Evolutionary conservation across 2,329 filamentous ascomycete species (phyloP), one percentile per base, ranked within the genome.

Genomic region (Mollisiaceae sp.): DNA sequence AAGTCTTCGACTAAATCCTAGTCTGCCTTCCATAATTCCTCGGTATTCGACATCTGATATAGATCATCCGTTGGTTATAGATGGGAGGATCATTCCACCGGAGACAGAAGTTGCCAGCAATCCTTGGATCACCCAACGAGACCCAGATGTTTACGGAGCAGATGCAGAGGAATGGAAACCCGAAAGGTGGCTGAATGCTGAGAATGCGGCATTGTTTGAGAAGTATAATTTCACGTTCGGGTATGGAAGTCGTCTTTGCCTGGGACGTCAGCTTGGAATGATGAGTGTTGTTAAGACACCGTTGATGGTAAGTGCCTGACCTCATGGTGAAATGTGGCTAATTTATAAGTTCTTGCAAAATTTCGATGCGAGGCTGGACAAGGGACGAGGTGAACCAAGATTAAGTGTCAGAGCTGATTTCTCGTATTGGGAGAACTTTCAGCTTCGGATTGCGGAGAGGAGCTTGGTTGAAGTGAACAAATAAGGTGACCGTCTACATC

Each of bases 161-260:
- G 57, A 60, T 35, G 39, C 57, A 8, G 57, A 45, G 41, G 41
- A 45, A n/a, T 60, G 57, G 57, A 60, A 36, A 24, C 57, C 57
- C 12, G 39, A 60, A 43, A 24, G 57, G 22, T 60, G 57, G 57
- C 12, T 60, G 38, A 39, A 60, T 47, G 24, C 39, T 24, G 57
- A 60, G 39, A 60, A 43, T 27, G 38, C 39, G 11, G 22, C 18
- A 15, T 11, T 32, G 20, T 35, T 60, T 27, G 57, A 60, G 39
- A 45, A 36, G 18, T 32, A 45, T 24, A 60, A 43, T n/a, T 45
- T 45, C 24, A 43, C 27, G 11, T 60, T 60, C 47, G 57, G 57
- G 27, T 60, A 47, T 32, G 57, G 57, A 8, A 47, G 39, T 45
- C 20, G 57, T 8, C 22, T 45, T 11, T 60, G 57, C 27, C 18